A percentile compares a stretch with the other conserved stretches of the same genome.
phyloP scores from a whole-genome alignment of 257 asterid species.

The Solanum piurae region DNA sequence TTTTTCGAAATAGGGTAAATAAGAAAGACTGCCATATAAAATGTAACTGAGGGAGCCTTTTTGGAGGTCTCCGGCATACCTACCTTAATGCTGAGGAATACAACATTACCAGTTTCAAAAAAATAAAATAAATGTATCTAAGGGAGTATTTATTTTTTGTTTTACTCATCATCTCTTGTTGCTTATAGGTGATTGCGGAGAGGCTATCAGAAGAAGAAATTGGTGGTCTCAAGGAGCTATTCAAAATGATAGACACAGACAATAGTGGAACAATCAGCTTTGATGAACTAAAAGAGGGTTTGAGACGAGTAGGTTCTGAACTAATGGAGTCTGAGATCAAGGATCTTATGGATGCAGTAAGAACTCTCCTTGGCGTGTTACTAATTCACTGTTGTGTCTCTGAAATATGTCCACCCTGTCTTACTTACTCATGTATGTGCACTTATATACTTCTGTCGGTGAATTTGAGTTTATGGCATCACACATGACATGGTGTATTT shows the following conservation, averaged over 20 bases:
- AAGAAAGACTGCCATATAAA: not conserved
- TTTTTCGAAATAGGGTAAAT: not conserved
- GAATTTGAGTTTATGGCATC: not conserved
- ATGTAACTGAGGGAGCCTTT: not conserved
- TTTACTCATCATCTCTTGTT: not conserved
- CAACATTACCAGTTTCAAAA: too few relatives aligned
- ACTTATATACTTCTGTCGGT: not conserved
- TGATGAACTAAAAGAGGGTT: slow-evolving; percentile 88
- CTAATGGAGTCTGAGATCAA: slow-evolving; percentile 91
- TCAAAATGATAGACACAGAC: slow-evolving; percentile 90
- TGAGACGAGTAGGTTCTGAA: slow-evolving; percentile 78
- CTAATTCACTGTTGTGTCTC: not conserved
- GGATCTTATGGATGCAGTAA: slow-evolving; percentile 87
- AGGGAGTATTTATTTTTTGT: not conserved
- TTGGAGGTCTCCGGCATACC: too few relatives aligned
- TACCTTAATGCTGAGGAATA: too few relatives aligned
- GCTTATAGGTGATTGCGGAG: slow-evolving; percentile 75
- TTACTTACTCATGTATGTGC: not conserved
- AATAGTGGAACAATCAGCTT: slow-evolving; percentile 83
- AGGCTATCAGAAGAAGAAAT: slow-evolving; percentile 90
- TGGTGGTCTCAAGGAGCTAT: slow-evolving; percentile 82
- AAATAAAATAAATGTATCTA: not conserved
- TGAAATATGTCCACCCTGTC: not conserved
- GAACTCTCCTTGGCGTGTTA: not conserved
- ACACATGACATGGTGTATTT: not conserved